phyloP scores from a whole-genome alignment of 257 asterid genomes.

The Paraleonurus japonicus region DNA sequence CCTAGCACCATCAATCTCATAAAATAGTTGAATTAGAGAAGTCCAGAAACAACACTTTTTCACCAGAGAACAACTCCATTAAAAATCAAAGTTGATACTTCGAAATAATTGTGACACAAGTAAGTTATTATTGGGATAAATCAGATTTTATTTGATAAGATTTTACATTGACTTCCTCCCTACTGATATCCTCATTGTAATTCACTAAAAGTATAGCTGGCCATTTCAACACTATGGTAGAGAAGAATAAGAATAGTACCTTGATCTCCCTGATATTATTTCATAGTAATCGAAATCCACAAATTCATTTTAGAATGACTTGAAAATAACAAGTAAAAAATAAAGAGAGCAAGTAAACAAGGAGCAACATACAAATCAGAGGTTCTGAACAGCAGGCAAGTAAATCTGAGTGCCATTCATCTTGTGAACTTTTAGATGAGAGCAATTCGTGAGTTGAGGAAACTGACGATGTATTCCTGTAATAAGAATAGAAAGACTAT shows the following conservation, averaged over 20 bases:
- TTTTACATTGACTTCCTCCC: not conserved
- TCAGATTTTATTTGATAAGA: not conserved
- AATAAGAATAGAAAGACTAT: conserved; percentile 11
- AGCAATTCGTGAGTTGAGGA: conserved; percentile 61
- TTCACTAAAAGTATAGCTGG: not conserved
- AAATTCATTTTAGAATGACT: not conserved
- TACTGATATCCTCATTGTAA: not conserved
- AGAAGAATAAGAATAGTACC: not conserved
- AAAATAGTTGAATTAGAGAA: not conserved
- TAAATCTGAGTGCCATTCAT: conserved; percentile 84
- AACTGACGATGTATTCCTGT: conserved; percentile 70
- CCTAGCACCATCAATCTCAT: not conserved
- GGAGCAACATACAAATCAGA: conserved; percentile 63
- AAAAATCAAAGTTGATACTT: not conserved
- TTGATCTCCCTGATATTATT: not conserved
- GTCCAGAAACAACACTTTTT: not conserved
- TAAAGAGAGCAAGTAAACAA: conserved; percentile 11
- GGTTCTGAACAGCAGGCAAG: conserved; percentile 95
- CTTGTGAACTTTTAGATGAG: conserved; percentile 52
- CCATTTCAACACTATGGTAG: not conserved
- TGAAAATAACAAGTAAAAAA: not conserved
- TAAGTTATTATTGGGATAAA: not conserved
- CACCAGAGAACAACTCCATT: not conserved
- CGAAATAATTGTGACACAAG: not conserved
- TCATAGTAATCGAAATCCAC: not conserved